Conservation (phyloP, 2,329 filamentous ascomycete species). For the Talaromyces sp. region DNA sequence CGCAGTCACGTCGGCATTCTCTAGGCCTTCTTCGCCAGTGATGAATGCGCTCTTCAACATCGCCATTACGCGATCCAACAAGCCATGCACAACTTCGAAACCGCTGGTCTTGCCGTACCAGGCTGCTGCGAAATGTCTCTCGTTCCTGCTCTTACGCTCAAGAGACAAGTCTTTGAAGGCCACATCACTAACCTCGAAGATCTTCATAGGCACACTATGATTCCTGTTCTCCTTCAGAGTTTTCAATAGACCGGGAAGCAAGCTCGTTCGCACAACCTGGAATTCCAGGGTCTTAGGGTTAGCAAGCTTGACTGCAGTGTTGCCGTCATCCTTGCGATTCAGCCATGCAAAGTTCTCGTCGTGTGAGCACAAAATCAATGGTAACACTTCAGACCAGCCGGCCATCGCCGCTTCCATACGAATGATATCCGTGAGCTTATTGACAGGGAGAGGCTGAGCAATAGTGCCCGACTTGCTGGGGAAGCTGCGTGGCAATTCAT, state of each 20-base stretch:
- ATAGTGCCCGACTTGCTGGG: conserved; percentile 83
- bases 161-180: conserved; percentile 78
- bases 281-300: conserved; percentile 94
- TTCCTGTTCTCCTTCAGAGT: conserved; percentile 91
- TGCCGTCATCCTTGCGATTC: conserved; percentile 82
- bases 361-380: conserved; percentile 91
- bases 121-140: conserved; percentile 91
- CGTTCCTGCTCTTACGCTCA: conserved; percentile 86
- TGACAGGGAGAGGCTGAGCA: conserved; percentile 81
- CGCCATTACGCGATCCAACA: conserved; percentile 84
- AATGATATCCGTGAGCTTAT: conserved; percentile 91
- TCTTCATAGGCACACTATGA: conserved; percentile 81
- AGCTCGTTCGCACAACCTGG: conserved; percentile 82
- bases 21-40: conserved; percentile 67
- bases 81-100: conserved; percentile 91
- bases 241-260: conserved; percentile 85
- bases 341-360: conserved; percentile 98
- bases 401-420: conserved; percentile 86
- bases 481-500: conserved; percentile 82
- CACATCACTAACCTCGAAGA: conserved; percentile 88
- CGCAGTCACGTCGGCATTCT: conserved; percentile 55
- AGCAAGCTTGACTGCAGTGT: conserved; percentile 75
- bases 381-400: conserved; percentile 94
- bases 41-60: conserved; percentile 87
- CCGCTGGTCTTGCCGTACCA: conserved; percentile 93